A percentile compares a stretch with the other conserved stretches of the same genome.
Conservation (phyloP, 2,329 filamentous ascomycete species). For the Ophiostoma pallidulum region DNA sequence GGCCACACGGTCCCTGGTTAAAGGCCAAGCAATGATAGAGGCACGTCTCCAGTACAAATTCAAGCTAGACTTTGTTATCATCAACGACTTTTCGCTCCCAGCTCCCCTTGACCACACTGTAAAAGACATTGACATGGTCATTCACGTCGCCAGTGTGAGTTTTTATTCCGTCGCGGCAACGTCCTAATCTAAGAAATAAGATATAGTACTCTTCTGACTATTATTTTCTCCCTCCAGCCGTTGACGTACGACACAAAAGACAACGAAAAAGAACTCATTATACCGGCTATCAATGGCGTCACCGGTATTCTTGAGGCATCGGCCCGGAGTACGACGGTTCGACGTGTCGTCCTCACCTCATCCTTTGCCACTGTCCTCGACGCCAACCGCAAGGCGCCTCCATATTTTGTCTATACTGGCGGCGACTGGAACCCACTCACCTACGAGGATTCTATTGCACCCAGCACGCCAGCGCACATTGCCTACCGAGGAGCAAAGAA, state of each 20-base stretch:
- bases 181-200: too few species aligned
- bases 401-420: constrained; percentile 30
- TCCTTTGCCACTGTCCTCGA: constrained; percentile 14
- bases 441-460: constrained; percentile 33
- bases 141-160: constrained; percentile 23
- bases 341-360: constrained; percentile 21
- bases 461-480: constrained; percentile 23
- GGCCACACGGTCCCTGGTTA: constrained; percentile 12
- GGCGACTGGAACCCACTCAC: constrained; percentile 45
- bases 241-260: constrained; percentile 32
- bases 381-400: constrained; percentile 19
- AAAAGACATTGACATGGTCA: constrained; percentile 23
- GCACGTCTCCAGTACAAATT: constrained; percentile 25
- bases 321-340: constrained; percentile 20
- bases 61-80: constrained; percentile 30
- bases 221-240: too few species aligned
- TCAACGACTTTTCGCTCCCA: constrained; percentile 31
- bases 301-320: constrained; percentile 31
- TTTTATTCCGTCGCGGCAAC: too few species aligned
- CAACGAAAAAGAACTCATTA: constrained; percentile 35
- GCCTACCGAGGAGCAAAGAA: constrained; percentile 48
- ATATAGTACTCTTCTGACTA: too few species aligned
- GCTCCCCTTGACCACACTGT: constrained; percentile 24
- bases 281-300: constrained; percentile 37
- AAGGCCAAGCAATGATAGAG: constrained; percentile 17